Base-by-base conservation (phyloP, 2,329 filamentous ascomycete species). In the Septoria petroselini region DNA sequence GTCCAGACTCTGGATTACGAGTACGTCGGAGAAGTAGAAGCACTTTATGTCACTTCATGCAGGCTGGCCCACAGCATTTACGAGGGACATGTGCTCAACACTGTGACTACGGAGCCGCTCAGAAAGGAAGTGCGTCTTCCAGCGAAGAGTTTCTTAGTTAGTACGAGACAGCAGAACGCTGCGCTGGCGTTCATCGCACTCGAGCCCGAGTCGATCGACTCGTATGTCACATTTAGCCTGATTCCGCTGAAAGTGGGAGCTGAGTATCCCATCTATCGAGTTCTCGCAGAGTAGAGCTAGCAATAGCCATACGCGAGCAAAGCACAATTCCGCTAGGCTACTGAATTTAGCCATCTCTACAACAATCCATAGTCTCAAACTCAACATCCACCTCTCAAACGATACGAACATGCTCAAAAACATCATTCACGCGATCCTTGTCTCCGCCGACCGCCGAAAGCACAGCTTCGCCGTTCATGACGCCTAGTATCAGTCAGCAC, bases 161-260 rank as follows among this genome's bases (percentile, higher is more conserved):
- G 58, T 30, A 64, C 61, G 17, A 59, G 59, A 46, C 68, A 70
- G 58, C 69, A 69, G 56, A 70, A 70, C 27, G 65, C 67, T 1
- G 68, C 62, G 0, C 21, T 70, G 17, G 67, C 68, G 3, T 68
- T 70, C 50, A 63, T 68, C 15, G 60, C 67, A n/a, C 51, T 70
- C 5, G 68, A 70, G 50, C 68, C 68, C 6, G 68, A 70, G 54
- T 65, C 65, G 14, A 66, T 67, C 30, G 67, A 70, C 31, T 65
- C 61, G 5, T 70, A 68, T 51, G 67, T 70, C 2, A 66, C 62
- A 3, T 69, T 68, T 51, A 65, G 64, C 2, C 65, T 70, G 34
- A 62, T 70, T 19, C 65, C 66, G 8, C 35, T 70, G 51, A 65
- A 64, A 38, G 60, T 62, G 4, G 68, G 66, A 4, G 66, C 69